Base-by-base conservation (phyloP, 75 land plant species). In the Cupressus sempervirens region DNA sequence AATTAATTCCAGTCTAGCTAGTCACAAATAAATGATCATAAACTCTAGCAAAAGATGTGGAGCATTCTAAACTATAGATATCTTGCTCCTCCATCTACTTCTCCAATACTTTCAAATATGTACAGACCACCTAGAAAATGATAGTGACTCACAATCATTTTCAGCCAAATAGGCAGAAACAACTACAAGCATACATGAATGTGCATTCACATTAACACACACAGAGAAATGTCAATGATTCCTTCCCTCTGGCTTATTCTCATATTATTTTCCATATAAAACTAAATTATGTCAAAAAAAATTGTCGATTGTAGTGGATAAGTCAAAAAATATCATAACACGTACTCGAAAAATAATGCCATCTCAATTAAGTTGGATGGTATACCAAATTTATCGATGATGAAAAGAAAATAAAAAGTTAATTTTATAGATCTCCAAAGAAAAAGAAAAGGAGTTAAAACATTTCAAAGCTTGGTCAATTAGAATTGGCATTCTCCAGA, bases 401-500 rank as follows among this genome's bases (percentile, higher is more conserved):
- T 11, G 35, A 72, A 72, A 72, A 32, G 35, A 72, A 72, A 2
- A 32, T 72, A 32, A 72, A 11, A 72, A 32, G n/a, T n/a, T n/a
- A n/a, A n/a, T 29, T 30, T 13, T 11, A 10, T 2, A 29, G 11
- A 72, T 72, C 15, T 72, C 35, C 74, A 12, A 23, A 32, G 10
- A 35, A 32, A 72, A 30, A 36, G 32, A 29, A 12, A 30, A 32
- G n/a, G n/a, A n/a, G 74, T 38, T 38, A 38, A 38, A 79, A n/a
- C 29, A 45, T 41, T 79, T 79, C 2, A 45, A 40, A 79, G 45
- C 86, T 83, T 85, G 82, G 34, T 85, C 62, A 18, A 85, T 43
- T 34, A 85, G 52, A 85, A 85, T 38, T 80, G 86, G 83, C 52
- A 50, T 62, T 52, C 82, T 83, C 86, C 86, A 85, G 26, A 26